These are phyloP conservation scores for Trypanosoma lewisi DNA, from an alignment of 208 protist genomes.

Conservation along the genomic window DNA sequence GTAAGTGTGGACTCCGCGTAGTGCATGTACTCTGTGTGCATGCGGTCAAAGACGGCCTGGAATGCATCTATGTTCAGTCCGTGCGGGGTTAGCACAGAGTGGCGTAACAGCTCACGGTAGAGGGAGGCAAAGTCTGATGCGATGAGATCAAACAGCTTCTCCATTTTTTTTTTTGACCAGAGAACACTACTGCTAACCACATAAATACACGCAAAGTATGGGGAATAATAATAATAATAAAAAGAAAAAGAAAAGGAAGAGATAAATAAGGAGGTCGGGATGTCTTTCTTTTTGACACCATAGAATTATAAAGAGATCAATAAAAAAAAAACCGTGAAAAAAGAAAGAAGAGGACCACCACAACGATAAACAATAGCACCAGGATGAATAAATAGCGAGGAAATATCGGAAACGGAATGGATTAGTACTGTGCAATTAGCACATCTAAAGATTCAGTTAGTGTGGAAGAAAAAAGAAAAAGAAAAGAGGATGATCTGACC, in stretches of 20 bases:
- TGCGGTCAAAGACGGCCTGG: conserved; percentile 40
- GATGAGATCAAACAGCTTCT: conserved; percentile 38
- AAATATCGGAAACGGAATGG: not conserved
- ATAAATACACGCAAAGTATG: not conserved
- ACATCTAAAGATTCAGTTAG: not conserved
- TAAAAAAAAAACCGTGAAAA: too few relatives aligned
- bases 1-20: conserved; percentile 56
- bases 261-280: too few relatives aligned
- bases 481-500: not conserved
- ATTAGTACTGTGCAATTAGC: not conserved
- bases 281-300: too few relatives aligned
- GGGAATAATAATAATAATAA: not conserved
- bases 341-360: not conserved
- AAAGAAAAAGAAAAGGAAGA: conserved; percentile 19
- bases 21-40: conserved; percentile 65
- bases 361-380: conserved; percentile 12
- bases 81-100: conserved; percentile 11
- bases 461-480: not conserved
- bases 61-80: conserved; percentile 46
- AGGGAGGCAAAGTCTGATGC: conserved; percentile 50
- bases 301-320: too few relatives aligned
- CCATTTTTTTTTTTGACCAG: not conserved
- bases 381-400: not conserved
- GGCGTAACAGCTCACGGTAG: conserved; percentile 34
- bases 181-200: not conserved